Evolutionary conservation across 1,284 basidiomycete genomes (phyloP).

Genomic region (Ceratobasidium sp.): DNA sequence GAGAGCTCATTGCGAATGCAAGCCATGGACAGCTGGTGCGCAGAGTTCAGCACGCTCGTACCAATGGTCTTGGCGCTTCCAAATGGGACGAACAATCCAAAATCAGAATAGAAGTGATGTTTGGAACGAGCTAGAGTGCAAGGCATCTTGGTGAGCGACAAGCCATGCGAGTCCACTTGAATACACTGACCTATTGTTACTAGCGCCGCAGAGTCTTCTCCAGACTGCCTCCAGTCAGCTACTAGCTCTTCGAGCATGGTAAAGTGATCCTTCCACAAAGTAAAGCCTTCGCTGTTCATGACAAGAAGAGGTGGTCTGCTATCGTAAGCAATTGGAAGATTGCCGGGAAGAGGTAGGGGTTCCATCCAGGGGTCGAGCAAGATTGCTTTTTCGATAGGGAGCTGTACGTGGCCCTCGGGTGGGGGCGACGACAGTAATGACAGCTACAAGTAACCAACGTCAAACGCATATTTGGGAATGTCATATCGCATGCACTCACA

Average conservation of each 20-base stretch:
- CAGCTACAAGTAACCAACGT: constrained; percentile 35
- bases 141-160: not conserved
- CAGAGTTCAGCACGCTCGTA: constrained; percentile 20
- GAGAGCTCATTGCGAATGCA: constrained; percentile 34
- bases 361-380: constrained; percentile 84
- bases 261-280: constrained; percentile 78
- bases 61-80: constrained; percentile 13
- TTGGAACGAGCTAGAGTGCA: constrained; percentile 39
- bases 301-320: constrained; percentile 61
- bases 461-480: not conserved
- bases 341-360: constrained; percentile 69
- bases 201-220: constrained; percentile 34
- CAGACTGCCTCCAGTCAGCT: constrained; percentile 58
- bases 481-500: constrained; percentile 57
- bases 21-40: constrained; percentile 42
- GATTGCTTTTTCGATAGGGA: constrained; percentile 67
- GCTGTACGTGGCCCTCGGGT: constrained; percentile 54
- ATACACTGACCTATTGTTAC: constrained; percentile 45
- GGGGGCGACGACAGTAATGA: constrained; percentile 55
- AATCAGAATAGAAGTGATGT: constrained; percentile 45
- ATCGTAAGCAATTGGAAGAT: constrained; percentile 50
- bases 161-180: not conserved
- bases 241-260: constrained; percentile 64
- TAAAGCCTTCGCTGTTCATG: constrained; percentile 78
- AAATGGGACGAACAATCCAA: constrained; percentile 41